Percentiles rank a stretch among this genome's conserved stretches.
phyloP scores from a whole-genome alignment of 2,329 filamentous ascomycete genomes.

The Ustulina deusta region DNA sequence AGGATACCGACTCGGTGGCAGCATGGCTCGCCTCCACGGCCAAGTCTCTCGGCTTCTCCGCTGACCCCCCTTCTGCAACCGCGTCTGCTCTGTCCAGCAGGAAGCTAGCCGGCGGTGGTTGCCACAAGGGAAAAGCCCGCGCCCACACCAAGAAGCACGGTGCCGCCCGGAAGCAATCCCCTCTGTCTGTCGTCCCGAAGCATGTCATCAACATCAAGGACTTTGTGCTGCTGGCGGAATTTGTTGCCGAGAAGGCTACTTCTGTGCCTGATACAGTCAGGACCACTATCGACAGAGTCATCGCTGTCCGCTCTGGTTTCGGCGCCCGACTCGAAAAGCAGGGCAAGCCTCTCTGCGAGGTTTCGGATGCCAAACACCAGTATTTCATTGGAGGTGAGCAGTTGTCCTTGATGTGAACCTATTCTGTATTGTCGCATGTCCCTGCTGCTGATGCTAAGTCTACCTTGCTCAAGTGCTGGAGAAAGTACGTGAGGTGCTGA shows the following conservation, averaged over 20 bases:
- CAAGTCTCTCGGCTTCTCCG: slow-evolving; percentile 50
- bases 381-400: slow-evolving; percentile 50
- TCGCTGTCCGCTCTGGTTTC: slow-evolving; percentile 52
- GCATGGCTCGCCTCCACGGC: slow-evolving; percentile 58
- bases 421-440: neutral
- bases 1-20: slow-evolving; percentile 55
- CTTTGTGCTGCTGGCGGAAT: slow-evolving; percentile 55
- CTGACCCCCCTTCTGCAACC: slow-evolving; percentile 35
- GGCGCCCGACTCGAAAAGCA: slow-evolving; percentile 38
- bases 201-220: slow-evolving; percentile 55
- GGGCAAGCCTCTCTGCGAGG: slow-evolving; percentile 30
- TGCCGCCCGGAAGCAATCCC: slow-evolving; percentile 34
- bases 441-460: slow-evolving; percentile 1
- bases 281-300: slow-evolving; percentile 54
- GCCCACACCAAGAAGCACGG: slow-evolving; percentile 47
- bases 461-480: slow-evolving; percentile 46
- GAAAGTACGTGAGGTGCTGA: slow-evolving; percentile 51
- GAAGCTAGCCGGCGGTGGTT: neutral
- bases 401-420: neutral
- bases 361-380: slow-evolving; percentile 48
- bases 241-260: slow-evolving; percentile 49
- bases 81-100: neutral
- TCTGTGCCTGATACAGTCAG: slow-evolving; percentile 50
- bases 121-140: slow-evolving; percentile 33
- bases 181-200: slow-evolving; percentile 36